These are phyloP conservation scores for Globisporangium radiosum DNA, from an alignment of 352 stramenopile species.

Conservation along the genomic window DNA sequence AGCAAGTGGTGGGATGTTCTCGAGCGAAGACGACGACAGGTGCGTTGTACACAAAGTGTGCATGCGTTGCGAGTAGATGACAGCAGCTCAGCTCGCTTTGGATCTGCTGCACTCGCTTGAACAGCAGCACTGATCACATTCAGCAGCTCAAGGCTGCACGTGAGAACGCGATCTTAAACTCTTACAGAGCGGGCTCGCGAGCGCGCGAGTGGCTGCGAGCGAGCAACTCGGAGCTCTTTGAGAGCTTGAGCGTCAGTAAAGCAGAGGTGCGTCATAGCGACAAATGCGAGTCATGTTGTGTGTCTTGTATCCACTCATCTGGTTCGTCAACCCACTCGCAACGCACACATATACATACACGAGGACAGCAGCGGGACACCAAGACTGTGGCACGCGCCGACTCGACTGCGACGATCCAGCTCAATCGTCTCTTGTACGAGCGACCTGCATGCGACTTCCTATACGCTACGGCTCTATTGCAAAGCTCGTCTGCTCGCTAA, in stretches of 20 bases:
- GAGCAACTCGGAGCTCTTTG: constrained; percentile 3
- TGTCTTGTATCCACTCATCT: not conserved
- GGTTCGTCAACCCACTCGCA: not conserved
- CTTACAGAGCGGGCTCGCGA: not conserved
- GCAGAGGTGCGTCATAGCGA: constrained; percentile 3
- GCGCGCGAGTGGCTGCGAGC: not conserved
- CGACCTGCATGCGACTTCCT: not conserved
- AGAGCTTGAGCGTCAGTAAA: too few species aligned
- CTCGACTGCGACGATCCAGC: constrained; percentile 16
- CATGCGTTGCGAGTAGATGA: not conserved
- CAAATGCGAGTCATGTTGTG: not conserved
- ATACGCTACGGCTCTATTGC: not conserved
- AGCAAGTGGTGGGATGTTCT: constrained; percentile 16
- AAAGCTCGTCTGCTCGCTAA: not conserved
- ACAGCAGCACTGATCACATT: not conserved
- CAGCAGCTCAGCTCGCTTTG: not conserved
- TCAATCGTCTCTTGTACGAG: constrained; percentile 37
- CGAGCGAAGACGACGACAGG: constrained; percentile 21
- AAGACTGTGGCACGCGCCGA: not conserved
- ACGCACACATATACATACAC: not conserved
- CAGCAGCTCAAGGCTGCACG: constrained; percentile 1
- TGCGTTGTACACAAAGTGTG: not conserved
- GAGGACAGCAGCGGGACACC: too few species aligned
- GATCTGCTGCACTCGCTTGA: not conserved
- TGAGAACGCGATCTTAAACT: not conserved